Base-by-base conservation (phyloP, 2,329 filamentous ascomycete species). In the Thielaviopsis ethacetica region DNA sequence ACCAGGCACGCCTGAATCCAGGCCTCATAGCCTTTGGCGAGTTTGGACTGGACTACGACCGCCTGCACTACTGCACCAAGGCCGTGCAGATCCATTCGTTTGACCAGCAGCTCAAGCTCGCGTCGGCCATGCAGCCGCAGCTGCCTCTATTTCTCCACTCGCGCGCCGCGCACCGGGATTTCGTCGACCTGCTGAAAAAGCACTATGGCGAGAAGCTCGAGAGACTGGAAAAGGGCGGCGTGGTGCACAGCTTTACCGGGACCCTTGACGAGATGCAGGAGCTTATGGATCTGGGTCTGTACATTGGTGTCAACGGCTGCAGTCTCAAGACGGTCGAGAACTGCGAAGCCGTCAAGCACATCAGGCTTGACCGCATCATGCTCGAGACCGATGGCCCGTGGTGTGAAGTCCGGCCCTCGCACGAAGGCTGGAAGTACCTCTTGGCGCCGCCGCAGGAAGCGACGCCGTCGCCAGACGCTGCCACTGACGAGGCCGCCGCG, bases 381-480 rank as follows among this genome's bases (percentile, higher is more conserved):
- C 82, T 98, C 54, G 93, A 98, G 76, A 98, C 93, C 0, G 93
- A 98, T 68, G 93, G 93, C 2, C 93, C 93, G 2, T 98, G 93
- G 87, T 98, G 93, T 68, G 93, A 98, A 70, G 91, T 98, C 61
- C 78, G 93, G 24, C 85, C 90, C 0, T 88, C 82, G 30, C 91
- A 98, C 71, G 90, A 91, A 30, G 89, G 88, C 2, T 87, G 85
- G 65, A 85, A 85, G 70, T 86, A 85, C 63, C 71, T 82, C 12
- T 69, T 81, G 64, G 58, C 64, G 1, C 62, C 64, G 17, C 63
- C 63, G 10, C 30, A 34, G 1, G 65, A 68, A 9, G 63, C 63
- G 2, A 54, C 41, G 22, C 19, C 51, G 13, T 26, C 22, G 15
- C 53, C 63, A 52, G 54, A 62, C 5, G n/a, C 17, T 13, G 6